phyloP scores from a whole-genome alignment of 2,329 filamentous ascomycete species.

The Scortechinia acanthostroma region DNA sequence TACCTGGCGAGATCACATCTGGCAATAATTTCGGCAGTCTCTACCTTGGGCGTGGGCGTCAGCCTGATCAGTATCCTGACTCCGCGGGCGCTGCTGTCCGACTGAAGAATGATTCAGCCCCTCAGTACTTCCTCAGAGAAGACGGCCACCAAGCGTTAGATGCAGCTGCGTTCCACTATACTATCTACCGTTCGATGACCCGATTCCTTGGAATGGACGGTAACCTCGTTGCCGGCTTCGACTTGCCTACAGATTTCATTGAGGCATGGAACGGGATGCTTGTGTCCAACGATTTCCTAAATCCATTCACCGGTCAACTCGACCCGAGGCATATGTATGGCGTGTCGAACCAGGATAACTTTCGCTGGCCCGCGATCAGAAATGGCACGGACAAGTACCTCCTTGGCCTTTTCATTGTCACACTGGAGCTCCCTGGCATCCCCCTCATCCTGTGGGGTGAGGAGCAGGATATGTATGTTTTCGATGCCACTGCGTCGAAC shows the following conservation, averaged over 20 bases:
- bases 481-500: slow-evolving; percentile 53
- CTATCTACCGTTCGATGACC: slow-evolving; percentile 51
- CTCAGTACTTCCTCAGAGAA: slow-evolving; percentile 40
- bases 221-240: slow-evolving; percentile 41
- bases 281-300: slow-evolving; percentile 45
- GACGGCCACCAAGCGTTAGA: slow-evolving; percentile 44
- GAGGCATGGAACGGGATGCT: slow-evolving; percentile 43
- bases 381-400: slow-evolving; percentile 47
- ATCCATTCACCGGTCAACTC: slow-evolving; percentile 46
- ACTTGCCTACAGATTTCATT: slow-evolving; percentile 42
- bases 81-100: slow-evolving; percentile 37
- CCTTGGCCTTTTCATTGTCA: slow-evolving; percentile 48
- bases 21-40: slow-evolving; percentile 53
- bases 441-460: slow-evolving; percentile 55
- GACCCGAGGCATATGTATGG: slow-evolving; percentile 59
- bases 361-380: slow-evolving; percentile 52
- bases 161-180: slow-evolving; percentile 55
- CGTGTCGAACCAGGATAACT: slow-evolving; percentile 57
- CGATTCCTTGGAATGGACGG: slow-evolving; percentile 54
- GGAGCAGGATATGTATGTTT: slow-evolving; percentile 52
- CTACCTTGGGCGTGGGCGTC: slow-evolving; percentile 52
- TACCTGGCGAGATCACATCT: slow-evolving; percentile 56
- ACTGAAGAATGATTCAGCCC: slow-evolving; percentile 30
- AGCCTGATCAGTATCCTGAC: slow-evolving; percentile 40
- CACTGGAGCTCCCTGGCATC: slow-evolving; percentile 50